Conservation (phyloP, 2,329 filamentous ascomycete genomes). For the Fusarium irregulare region DNA sequence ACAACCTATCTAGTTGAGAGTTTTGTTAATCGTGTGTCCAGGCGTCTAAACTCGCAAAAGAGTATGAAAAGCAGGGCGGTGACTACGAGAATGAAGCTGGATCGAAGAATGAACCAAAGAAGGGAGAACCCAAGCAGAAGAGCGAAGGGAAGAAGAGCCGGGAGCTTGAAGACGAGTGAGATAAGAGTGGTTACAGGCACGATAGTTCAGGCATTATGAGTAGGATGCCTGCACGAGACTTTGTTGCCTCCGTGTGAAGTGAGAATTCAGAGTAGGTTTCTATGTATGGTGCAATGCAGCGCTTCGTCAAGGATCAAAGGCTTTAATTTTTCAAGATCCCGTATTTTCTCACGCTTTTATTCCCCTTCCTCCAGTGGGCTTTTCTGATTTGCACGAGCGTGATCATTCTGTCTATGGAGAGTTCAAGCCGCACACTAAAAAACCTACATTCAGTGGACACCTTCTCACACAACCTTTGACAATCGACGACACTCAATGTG, state of each 20-base stretch:
- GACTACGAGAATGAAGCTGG: not conserved
- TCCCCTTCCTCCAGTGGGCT: not conserved
- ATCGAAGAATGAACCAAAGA: not conserved
- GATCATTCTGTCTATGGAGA: not conserved
- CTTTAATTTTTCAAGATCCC: not conserved
- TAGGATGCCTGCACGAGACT: not conserved
- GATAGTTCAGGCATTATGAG: not conserved
- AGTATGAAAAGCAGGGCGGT: not conserved
- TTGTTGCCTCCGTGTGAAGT: not conserved
- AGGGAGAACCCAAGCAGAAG: not conserved
- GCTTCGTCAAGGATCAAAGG: no score
- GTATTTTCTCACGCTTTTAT: not conserved
- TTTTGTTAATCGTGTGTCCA: not conserved
- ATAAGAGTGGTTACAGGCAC: not conserved
- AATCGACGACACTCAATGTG: rapidly evolving
- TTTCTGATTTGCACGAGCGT: not conserved
- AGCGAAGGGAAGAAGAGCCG: not conserved
- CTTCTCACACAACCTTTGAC: not conserved
- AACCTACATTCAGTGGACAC: rapidly evolving
- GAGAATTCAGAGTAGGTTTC: not conserved
- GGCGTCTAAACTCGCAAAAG: not conserved
- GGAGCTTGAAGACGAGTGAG: not conserved
- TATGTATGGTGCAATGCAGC: not conserved
- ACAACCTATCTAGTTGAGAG: rapidly evolving
- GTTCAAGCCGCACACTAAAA: not conserved